Evolutionary conservation across 1,284 basidiomycete genomes (phyloP), one percentile per base, ranked within the genome.

Genomic region (Cystobasidium slooffiae): DNA sequence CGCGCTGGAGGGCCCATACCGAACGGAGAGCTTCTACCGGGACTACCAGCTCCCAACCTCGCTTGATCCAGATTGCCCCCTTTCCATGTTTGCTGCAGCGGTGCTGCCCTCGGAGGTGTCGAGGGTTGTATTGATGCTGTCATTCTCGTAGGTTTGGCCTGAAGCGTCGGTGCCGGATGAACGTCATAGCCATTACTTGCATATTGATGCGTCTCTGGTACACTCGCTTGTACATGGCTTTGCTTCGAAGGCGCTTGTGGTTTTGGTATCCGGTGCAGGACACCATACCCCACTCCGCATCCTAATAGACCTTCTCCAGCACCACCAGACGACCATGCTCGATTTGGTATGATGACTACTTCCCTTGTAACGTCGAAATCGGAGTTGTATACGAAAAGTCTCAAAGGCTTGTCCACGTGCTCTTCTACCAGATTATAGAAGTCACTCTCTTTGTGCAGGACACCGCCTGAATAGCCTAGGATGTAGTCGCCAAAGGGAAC

Each of bases 341-440:
- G 87, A 81, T 97, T 97, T 9, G 94, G 94, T 55, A 97, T 92
- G 49, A 80, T 78, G 68, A 82, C 80, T 43, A 80, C 80, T 65
- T 82, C 82, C 22, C 82, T 76, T 8, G 82, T 83, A 18, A 83
- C 81, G 66, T 99, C 94, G 80, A 97, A 96, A 83, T 98, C 96
- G 78, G 93, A 90, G 55, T 94, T 97, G 83, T 98, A 98, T 7
- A 98, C 95, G 81, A 96, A 98, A 37, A 98, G 89, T 52, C 93
- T 86, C 49, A 98, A 83, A 6, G 95, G 92, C 82, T 93, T 94
- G 80, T 97, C 95, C 67, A 92, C 87, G 83, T 98, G 94, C 91
- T 95, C 77, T 85, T 98, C 97, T 41, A 99, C 93, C 2, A 99
- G 85, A 77, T 97, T 93, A 83, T 98, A 98, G 80, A 99, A 98